These are phyloP conservation scores for Phaseolus coccineus DNA, from an alignment of 331 rosid species.

Conservation along the genomic window DNA sequence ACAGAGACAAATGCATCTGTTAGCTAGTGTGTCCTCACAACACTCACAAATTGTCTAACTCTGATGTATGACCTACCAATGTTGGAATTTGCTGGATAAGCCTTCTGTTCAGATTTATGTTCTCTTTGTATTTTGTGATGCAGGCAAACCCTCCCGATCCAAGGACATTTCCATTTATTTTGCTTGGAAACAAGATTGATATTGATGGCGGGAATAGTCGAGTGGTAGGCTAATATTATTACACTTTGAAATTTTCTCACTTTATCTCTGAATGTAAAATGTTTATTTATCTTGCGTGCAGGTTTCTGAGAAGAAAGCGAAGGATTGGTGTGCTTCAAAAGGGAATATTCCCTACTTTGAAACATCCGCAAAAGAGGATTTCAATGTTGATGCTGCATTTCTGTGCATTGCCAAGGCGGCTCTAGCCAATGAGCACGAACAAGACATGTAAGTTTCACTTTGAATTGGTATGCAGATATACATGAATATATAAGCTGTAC, in stretches of 20 bases:
- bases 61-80: slow-evolving; percentile 17
- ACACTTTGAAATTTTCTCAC: slow-evolving; percentile 12
- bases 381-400: slow-evolving; percentile 90
- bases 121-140: slow-evolving; percentile 24
- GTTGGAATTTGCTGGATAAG: slow-evolving; percentile 16
- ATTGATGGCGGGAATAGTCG: slow-evolving; percentile 97
- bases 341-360: slow-evolving; percentile 90
- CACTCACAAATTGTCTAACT: slow-evolving; percentile 6
- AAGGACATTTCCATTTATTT: slow-evolving; percentile 79
- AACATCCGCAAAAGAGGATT: slow-evolving; percentile 96
- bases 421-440: slow-evolving; percentile 80
- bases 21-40: neutral
- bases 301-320: slow-evolving; percentile 98
- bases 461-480: neutral
- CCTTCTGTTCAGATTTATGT: slow-evolving; percentile 34
- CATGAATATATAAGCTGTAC: neutral
- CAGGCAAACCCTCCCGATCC: slow-evolving; percentile 87
- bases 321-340: slow-evolving; percentile 93
- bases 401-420: slow-evolving; percentile 91
- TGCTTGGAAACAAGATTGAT: slow-evolving; percentile 98
- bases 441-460: slow-evolving; percentile 80
- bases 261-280: slow-evolving; percentile 27
- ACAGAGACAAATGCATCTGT: neutral
- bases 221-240: slow-evolving; percentile 71
- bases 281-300: slow-evolving; percentile 50